Evolutionary conservation across 345 rosid species (phyloP).

Genomic region (Gossypium raimondii): DNA sequence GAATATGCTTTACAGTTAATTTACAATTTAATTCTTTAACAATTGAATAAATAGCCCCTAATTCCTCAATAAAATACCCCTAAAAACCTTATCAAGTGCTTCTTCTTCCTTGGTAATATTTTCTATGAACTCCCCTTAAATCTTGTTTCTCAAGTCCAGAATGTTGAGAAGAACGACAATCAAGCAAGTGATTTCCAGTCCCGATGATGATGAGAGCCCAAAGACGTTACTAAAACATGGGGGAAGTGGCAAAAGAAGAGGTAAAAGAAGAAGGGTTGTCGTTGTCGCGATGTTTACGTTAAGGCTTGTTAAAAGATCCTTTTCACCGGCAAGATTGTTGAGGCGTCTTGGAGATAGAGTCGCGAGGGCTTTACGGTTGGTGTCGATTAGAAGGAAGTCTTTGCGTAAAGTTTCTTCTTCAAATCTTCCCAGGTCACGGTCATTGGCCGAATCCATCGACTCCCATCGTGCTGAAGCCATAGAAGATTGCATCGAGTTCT

Average conservation of each 20-base stretch:
- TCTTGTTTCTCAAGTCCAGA: slow-evolving; percentile 8
- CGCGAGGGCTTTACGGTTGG: slow-evolving; percentile 42
- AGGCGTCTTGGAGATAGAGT: slow-evolving; percentile 54
- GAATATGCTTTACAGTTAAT: background rate
- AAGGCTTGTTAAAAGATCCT: slow-evolving; percentile 31
- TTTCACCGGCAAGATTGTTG: slow-evolving; percentile 46
- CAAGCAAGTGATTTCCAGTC: slow-evolving; percentile 69
- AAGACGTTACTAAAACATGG: slow-evolving; percentile 39
- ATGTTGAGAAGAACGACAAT: slow-evolving; percentile 60
- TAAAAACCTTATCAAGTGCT: slow-evolving; percentile 24
- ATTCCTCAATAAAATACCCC: background rate
- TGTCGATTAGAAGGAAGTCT: slow-evolving; percentile 43
- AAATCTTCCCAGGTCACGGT: slow-evolving; percentile 60
- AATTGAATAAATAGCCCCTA: slow-evolving; percentile 33
- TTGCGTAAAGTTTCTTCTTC: slow-evolving; percentile 46
- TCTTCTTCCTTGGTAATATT: slow-evolving; percentile 20
- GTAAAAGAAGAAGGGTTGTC: slow-evolving; percentile 33
- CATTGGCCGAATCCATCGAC: slow-evolving; percentile 64
- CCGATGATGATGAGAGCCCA: slow-evolving; percentile 44
- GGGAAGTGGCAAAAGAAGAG: slow-evolving; percentile 23
- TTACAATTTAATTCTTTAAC: background rate
- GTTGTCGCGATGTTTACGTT: slow-evolving; percentile 45
- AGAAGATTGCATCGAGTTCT: slow-evolving; percentile 91
- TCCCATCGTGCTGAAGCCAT: slow-evolving; percentile 85
- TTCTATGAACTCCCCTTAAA: background rate